A percentile compares a stretch with the other conserved stretches of the same genome.
phyloP scores from a whole-genome alignment of 2,329 filamentous ascomycete genomes.

The Diaporthe citriasiana region DNA sequence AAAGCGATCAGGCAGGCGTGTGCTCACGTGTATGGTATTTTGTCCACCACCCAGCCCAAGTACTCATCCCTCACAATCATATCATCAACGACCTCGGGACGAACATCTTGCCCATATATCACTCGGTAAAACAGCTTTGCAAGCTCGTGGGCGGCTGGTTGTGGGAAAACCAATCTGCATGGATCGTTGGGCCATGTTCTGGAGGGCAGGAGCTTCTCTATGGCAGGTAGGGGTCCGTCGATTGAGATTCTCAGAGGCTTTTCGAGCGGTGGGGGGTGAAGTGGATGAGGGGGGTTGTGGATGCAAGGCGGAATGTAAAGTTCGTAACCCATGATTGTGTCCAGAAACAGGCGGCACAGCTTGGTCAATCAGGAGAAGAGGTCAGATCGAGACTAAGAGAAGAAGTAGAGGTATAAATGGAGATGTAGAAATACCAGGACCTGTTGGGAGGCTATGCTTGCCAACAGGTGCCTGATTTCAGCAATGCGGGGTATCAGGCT shows the following conservation, averaged over 20 bases:
- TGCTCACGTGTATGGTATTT: background rate
- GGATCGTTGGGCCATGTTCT: background rate
- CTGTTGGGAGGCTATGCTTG: no score
- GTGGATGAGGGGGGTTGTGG: background rate
- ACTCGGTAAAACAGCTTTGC: background rate
- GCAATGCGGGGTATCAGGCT: no score
- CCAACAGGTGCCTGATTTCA: no score
- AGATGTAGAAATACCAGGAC: no score
- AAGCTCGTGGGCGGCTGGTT: background rate
- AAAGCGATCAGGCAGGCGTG: background rate
- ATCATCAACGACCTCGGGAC: background rate
- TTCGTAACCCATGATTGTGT: background rate
- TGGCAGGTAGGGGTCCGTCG: background rate
- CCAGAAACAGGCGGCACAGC: no score
- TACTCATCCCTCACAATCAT: background rate
- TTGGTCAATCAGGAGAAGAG: no score
- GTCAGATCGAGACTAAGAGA: background rate
- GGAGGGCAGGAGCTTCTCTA: background rate
- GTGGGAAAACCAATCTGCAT: background rate
- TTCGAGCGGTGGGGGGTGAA: background rate
- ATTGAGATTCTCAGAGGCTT: background rate
- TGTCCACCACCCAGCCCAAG: background rate
- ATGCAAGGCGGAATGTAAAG: background rate
- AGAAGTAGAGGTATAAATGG: background rate
- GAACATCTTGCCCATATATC: background rate